A percentile compares a stretch with the other conserved stretches of the same genome.
Conservation (phyloP, 106 monocot species). For the Dendrobium huoshanense region DNA sequence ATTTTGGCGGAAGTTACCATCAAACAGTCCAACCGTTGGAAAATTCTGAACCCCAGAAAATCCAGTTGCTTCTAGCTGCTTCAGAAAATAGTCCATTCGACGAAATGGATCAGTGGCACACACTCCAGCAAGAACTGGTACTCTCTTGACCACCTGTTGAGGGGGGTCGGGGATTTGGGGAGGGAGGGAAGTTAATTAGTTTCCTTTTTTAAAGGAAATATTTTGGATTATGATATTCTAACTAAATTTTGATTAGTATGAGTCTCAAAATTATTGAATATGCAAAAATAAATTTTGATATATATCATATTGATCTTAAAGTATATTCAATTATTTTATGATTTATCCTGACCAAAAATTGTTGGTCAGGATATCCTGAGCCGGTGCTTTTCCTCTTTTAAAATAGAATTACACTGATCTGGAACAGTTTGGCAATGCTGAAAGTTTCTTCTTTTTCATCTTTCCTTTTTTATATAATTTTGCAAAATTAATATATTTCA, state of each 20-base stretch:
- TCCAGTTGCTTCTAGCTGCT: conserved; percentile 68
- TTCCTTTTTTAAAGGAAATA: no score
- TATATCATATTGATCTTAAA: no score
- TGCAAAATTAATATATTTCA: no score
- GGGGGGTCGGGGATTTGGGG: neutral
- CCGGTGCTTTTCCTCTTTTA: no score
- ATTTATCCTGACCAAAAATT: no score
- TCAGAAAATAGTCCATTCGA: conserved; percentile 72
- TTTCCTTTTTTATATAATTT: neutral
- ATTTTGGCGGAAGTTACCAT: conserved; percentile 96
- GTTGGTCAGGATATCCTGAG: no score
- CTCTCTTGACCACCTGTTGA: conserved; percentile 68
- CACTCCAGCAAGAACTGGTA: conserved; percentile 93
- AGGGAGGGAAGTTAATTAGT: neutral
- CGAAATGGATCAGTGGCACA: conserved; percentile 98
- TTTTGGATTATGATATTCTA: neutral
- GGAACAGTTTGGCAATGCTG: neutral
- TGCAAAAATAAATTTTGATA: no score
- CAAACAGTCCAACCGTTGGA: conserved; percentile 91
- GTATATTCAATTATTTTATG: no score
- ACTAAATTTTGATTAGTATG: no score
- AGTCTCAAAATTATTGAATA: no score
- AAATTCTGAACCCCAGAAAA: conserved; percentile 93
- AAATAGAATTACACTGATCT: neutral
- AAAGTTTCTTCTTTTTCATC: neutral